Base-by-base conservation (phyloP, 257 asterid species). In the Catharanthus roseus region DNA sequence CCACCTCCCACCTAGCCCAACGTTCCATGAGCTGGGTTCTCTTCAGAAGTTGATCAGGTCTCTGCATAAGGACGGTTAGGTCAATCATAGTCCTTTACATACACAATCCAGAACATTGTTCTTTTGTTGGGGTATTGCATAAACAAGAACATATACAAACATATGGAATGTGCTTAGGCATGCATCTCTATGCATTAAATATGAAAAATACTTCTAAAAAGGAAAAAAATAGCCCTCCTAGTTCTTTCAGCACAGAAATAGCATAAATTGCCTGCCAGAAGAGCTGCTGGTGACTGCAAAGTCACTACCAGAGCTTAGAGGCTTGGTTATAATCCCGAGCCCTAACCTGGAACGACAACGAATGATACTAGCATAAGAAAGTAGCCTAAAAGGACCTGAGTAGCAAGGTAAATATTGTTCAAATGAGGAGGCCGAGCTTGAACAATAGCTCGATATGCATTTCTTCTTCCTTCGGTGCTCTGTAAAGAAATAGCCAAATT, bases 1-100 rank as follows among this genome's bases (percentile, higher is more conserved):
- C 71, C 86, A 93, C 99, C 99, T 93, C 99, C 93, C 97, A 82
- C 87, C 96, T 84, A 76, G 96, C 96, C 99, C 97, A 93, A 49
- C 97, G 97, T 73, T 91, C 99, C 96, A 85, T 93, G 67, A 93
- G 99, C 81, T 93, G 99, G 80, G 95, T 88, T 85, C 99, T 87
- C 81, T 89, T 88, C 66, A 93, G 78, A 79, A 93, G 97, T 78
- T 89, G 97, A 33, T 88, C 99, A 54, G 99, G 99, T 82, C 99
- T 93, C 99, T 91, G 85, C 84, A 81, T 53, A 45, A 63, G 31
- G 50, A 61, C 42, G 64, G 58, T 31, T 15, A 44, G 64, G 44
- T 45, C 19, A 26, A 21, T 50, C 36, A 47, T 49, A 68, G 74
- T 36, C 41, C 31, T 24, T 29, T 23, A 6, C 63, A 56, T 24